phyloP scores from a whole-genome alignment of 805 yeast genomes.

The Cyberlindnera americana region DNA sequence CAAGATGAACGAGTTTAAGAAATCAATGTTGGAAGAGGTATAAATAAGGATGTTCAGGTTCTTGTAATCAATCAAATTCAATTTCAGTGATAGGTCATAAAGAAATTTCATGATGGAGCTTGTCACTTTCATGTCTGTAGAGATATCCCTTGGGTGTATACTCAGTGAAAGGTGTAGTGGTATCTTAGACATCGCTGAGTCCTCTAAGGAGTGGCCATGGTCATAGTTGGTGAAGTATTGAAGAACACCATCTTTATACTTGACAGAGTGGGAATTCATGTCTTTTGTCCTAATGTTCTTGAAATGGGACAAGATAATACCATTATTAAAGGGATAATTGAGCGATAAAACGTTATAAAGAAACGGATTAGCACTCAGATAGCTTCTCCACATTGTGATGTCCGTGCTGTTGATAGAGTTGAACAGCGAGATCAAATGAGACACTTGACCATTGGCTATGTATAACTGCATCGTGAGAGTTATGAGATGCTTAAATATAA shows the following conservation, averaged over 20 bases:
- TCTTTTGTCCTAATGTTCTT: constrained; percentile 21
- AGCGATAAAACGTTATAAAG: constrained; percentile 18
- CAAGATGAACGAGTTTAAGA: constrained; percentile 39
- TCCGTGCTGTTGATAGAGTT: constrained; percentile 24
- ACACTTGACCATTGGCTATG: constrained; percentile 21
- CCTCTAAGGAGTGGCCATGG: constrained; percentile 23
- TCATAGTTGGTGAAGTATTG: constrained; percentile 31
- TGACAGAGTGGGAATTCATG: constrained; percentile 14
- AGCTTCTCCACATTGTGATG: constrained; percentile 22
- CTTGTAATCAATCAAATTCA: constrained; percentile 35
- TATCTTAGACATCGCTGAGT: constrained; percentile 32
- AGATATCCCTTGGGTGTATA: constrained; percentile 20
- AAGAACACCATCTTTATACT: constrained; percentile 22
- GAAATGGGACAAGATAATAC: constrained; percentile 22
- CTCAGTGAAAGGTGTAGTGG: constrained; percentile 29
- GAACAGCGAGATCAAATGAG: constrained; percentile 21
- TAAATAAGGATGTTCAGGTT: constrained; percentile 39
- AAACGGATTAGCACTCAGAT: constrained; percentile 11
- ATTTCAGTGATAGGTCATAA: constrained; percentile 31
- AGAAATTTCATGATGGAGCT: constrained; percentile 28
- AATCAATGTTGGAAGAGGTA: constrained; percentile 37
- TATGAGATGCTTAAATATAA: constrained; percentile 56
- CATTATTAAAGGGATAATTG: constrained; percentile 21
- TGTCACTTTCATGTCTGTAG: constrained; percentile 26
- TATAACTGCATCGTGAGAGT: constrained; percentile 44